phyloP scores from a whole-genome alignment of 2,329 filamentous ascomycete genomes.

The Gnomoniopsis sp. region DNA sequence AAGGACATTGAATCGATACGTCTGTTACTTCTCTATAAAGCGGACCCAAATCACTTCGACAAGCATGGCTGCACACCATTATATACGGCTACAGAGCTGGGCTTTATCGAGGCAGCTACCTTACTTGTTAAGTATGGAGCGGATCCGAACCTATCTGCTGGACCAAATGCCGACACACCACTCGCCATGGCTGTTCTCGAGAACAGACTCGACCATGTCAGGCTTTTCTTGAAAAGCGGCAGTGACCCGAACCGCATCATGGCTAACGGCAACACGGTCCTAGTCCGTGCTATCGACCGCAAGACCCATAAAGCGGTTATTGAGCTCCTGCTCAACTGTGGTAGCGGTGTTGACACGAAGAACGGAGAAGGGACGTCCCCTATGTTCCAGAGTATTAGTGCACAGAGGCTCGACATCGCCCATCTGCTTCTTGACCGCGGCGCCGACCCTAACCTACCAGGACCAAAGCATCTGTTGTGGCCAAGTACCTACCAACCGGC shows the following conservation, averaged over 20 bases:
- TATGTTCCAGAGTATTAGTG: conserved; percentile 59
- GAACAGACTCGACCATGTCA: conserved; percentile 53
- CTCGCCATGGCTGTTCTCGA: conserved; percentile 47
- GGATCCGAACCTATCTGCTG: conserved; percentile 25
- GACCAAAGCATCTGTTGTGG: conserved; percentile 68
- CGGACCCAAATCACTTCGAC: conserved; percentile 51
- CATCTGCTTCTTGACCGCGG: conserved; percentile 48
- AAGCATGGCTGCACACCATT: conserved; percentile 49
- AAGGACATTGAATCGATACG: conserved; percentile 52
- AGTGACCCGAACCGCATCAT: conserved; percentile 54
- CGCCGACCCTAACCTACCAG: conserved; percentile 66
- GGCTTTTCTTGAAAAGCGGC: conserved; percentile 59
- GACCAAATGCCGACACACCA: conserved; percentile 51
- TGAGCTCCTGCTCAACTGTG: conserved; percentile 58
- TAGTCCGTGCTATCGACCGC: conserved; percentile 59
- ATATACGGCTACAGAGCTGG: conserved; percentile 46
- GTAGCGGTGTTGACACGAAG: conserved; percentile 56
- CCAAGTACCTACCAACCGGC: conserved; percentile 57
- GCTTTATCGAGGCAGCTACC: conserved; percentile 54
- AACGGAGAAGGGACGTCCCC: conserved; percentile 60
- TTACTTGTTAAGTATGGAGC: conserved; percentile 63
- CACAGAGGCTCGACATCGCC: conserved; percentile 53
- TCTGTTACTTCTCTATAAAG: conserved; percentile 54
- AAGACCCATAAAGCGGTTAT: conserved; percentile 51
- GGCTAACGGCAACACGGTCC: conserved; percentile 55